Conservation (phyloP, 768 basidiomycete genomes). For the Ramaria sp. region DNA sequence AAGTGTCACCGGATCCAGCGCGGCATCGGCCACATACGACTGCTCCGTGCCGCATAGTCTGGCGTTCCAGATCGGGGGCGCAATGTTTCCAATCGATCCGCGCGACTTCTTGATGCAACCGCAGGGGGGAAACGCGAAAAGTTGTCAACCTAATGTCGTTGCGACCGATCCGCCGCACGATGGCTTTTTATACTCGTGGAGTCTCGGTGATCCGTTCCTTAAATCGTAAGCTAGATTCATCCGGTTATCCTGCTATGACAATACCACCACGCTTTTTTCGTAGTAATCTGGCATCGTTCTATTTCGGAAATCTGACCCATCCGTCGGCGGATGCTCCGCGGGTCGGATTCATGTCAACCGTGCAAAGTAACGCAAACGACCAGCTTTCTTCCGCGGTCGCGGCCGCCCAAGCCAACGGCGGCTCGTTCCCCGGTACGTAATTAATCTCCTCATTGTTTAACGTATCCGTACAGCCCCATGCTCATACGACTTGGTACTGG, state of each 20-base stretch:
- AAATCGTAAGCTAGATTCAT: constrained; percentile 41
- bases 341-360: constrained; percentile 63
- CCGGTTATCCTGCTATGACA: background rate
- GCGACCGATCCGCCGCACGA: constrained; percentile 52
- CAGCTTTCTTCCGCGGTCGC: too few species aligned
- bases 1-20: constrained; percentile 25
- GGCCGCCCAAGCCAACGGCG: too few species aligned
- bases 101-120: constrained; percentile 51
- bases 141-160: constrained; percentile 45
- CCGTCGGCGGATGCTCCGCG: constrained; percentile 60
- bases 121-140: background rate
- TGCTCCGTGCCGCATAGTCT: constrained; percentile 55
- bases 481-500: too few species aligned
- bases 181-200: constrained; percentile 67
- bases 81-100: constrained; percentile 62
- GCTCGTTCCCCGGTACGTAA: too few species aligned
- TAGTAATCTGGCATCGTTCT: constrained; percentile 56
- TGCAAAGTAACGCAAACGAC: constrained; percentile 41
- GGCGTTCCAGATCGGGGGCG: constrained; percentile 58
- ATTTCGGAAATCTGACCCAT: constrained; percentile 61
- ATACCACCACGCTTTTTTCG: background rate
- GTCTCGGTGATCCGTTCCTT: constrained; percentile 64
- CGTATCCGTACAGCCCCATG: too few species aligned
- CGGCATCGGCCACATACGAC: constrained; percentile 31
- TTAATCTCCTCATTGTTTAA: too few species aligned